These are phyloP conservation scores for Halophytophthora polymorphica DNA, from an alignment of 352 stramenopile genomes.

Conservation along the genomic window DNA sequence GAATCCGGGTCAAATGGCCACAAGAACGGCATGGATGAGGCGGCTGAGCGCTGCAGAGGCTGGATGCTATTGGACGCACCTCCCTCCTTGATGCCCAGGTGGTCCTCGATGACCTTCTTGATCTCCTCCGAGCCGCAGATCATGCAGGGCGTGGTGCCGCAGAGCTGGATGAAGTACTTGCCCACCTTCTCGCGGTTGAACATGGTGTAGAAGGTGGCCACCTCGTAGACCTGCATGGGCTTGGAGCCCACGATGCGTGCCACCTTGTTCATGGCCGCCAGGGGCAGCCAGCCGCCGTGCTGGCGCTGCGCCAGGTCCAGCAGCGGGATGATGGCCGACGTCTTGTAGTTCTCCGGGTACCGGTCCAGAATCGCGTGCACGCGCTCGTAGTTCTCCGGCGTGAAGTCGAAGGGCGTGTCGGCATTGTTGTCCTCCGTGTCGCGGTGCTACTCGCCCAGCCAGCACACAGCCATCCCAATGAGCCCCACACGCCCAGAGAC, in stretches of 20 bases:
- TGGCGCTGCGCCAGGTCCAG: slow-evolving; percentile 96
- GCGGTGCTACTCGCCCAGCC: slow-evolving; percentile 85
- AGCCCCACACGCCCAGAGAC: slow-evolving; percentile 1
- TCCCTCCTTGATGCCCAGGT: slow-evolving; percentile 97
- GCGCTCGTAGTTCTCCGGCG: slow-evolving; percentile 95
- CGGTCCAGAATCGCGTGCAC: slow-evolving; percentile 94
- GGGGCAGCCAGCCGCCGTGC: slow-evolving; percentile 96
- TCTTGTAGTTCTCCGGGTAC: slow-evolving; percentile 99
- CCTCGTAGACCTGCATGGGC: slow-evolving; percentile 98
- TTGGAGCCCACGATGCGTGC: slow-evolving; percentile 96
- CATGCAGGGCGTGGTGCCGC: slow-evolving; percentile 99
- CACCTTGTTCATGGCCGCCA: slow-evolving; percentile 99
- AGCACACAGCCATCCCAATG: neutral
- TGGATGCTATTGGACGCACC: slow-evolving; percentile 33
- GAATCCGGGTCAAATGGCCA: too few species aligned
- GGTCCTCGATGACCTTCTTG: slow-evolving; percentile 97
- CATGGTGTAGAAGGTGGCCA: slow-evolving; percentile 99
- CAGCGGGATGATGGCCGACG: slow-evolving; percentile 98
- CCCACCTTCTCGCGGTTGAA: slow-evolving; percentile 96
- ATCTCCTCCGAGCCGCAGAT: slow-evolving; percentile 99
- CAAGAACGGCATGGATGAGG: neutral
- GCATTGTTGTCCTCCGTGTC: slow-evolving; percentile 96
- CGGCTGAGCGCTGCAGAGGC: neutral
- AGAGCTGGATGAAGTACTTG: slow-evolving; percentile 97
- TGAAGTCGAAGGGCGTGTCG: slow-evolving; percentile 97